Evolutionary conservation across 1,139 yeast genomes (phyloP), one percentile per base, ranked within the genome.

Genomic region (Saccharomycopsis hybrid): DNA sequence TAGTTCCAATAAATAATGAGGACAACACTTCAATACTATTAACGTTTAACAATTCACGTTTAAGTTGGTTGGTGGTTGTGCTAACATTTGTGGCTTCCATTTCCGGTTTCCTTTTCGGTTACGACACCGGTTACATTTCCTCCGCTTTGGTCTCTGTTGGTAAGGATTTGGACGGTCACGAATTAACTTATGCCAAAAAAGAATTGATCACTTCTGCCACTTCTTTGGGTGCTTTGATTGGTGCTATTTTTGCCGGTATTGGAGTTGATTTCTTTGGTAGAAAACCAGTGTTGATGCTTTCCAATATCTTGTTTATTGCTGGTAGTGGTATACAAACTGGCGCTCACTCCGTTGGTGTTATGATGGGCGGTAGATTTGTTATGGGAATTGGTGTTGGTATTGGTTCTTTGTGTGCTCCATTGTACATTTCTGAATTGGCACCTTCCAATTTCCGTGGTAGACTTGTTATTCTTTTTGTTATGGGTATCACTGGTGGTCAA

Each of bases 321-420:
- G 98, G 97, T 50, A 88, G 96, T 28, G 77, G 79, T 44, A 71
- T 89, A 56, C 97, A 90, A 67, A 77, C 90, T 53, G 86, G 82
- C 27, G 80, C 97, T 3, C 77, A 78, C 50, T 72, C 82, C 2
- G 83, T 88, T 48, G 88, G 97, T 95, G 81, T 85, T 43, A 90
- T 92, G 97, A 82, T 87, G 58, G 81, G 70, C 7, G 98, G 97
- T 39, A 76, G 97, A 64, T 84, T 90, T 59, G 72, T 90, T 47
- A 85, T 90, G 82, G 98, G 98, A 27, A 85, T 86, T 69, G 98
- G 96, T 58, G 97, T 90, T 29, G 98, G 98, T 56, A 77, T 87
- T 53, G 97, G 97, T 0, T 87, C 96, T 2, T 72, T 90, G 50
- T 82, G 88, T 50, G 87, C 97, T 18, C 97, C 97, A 1, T 72